Base-by-base conservation (phyloP, 164 flowering plant species). In the Stephania yunnanensis region DNA sequence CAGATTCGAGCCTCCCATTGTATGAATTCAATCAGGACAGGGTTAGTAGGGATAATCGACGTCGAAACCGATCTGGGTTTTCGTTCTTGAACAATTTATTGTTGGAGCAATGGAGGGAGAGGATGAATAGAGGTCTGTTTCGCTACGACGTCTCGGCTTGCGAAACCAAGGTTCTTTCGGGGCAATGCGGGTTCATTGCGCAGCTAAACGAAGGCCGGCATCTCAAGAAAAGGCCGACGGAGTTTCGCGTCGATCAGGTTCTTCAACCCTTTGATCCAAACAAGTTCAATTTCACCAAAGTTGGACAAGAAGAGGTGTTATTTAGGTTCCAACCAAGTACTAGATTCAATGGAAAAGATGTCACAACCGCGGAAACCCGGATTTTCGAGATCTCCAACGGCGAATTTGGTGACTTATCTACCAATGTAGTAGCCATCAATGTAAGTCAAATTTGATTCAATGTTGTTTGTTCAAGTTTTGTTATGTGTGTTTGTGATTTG, bases 141-240 rank as follows among this genome's bases (percentile, higher is more conserved):
- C 89, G 94, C 68, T 91, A 91, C 66, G 96, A 93, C 81, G 97
- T 93, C 31, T 90, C 95, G 31, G 76, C 85, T 10, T 92, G 92
- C 45, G 90, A 89, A 52, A 89, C 91, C 42, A 91, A 90, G 89
- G 84, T 90, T 20, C 88, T 91, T 71, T 87, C 88, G 4, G 93
- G 97, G 11, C 36, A 79, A 3, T 80, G 79, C 75, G 94, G 97
- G 44, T 92, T 93, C 75, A 82, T 93, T 52, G 97, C 95, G 0
- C 98, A 93, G 82, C 86, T 93, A 82, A 93, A 93, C 45, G 93
- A 89, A 75, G 98, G 98, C 3, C 89, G 92, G 61, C 98, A 92
- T 82, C 85, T 92, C 63, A 87, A 92, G 89, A 93, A 93, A 75
- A 82, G 97, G 31, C 91, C 95, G 2, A 90, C 97, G 4, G 98